These are phyloP conservation scores for Fusarium sambucinum DNA, from an alignment of 2,329 filamentous ascomycete species.

Conservation along the genomic window DNA sequence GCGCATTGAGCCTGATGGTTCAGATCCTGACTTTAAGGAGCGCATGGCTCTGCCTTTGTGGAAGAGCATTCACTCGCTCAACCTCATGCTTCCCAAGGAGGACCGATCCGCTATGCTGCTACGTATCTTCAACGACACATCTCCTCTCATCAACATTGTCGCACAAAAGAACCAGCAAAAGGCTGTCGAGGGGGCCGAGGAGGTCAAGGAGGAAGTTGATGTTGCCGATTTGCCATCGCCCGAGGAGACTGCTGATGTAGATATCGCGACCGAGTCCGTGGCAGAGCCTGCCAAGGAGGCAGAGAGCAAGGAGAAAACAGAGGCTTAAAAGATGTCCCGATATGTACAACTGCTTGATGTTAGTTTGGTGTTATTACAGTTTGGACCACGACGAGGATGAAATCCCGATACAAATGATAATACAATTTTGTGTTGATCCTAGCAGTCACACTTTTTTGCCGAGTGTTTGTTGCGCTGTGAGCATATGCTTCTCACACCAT, in stretches of 20 bases:
- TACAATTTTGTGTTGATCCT: constrained; percentile 19
- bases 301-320: constrained; percentile 24
- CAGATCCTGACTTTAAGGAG: constrained; percentile 73
- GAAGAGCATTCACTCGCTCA: constrained; percentile 91
- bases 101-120: constrained; percentile 93
- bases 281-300: constrained; percentile 20
- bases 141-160: constrained; percentile 80
- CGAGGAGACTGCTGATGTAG: constrained; percentile 41
- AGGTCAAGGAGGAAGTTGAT: constrained; percentile 48
- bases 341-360: constrained; percentile 40
- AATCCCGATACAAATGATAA: constrained; percentile 41
- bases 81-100: constrained; percentile 98
- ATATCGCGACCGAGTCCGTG: constrained; percentile 2
- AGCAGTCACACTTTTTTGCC: background rate
- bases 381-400: constrained; percentile 35
- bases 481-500: background rate
- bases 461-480: background rate
- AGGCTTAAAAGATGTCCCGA: constrained; percentile 34
- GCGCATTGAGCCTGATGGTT: constrained; percentile 79
- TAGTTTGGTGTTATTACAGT: constrained; percentile 42
- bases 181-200: constrained; percentile 53
- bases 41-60: constrained; percentile 91
- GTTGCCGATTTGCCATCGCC: constrained; percentile 56
- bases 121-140: constrained; percentile 89
- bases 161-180: constrained; percentile 61